Conservation (phyloP, 1,284 basidiomycete species). For the Ustilago xerochloae region DNA sequence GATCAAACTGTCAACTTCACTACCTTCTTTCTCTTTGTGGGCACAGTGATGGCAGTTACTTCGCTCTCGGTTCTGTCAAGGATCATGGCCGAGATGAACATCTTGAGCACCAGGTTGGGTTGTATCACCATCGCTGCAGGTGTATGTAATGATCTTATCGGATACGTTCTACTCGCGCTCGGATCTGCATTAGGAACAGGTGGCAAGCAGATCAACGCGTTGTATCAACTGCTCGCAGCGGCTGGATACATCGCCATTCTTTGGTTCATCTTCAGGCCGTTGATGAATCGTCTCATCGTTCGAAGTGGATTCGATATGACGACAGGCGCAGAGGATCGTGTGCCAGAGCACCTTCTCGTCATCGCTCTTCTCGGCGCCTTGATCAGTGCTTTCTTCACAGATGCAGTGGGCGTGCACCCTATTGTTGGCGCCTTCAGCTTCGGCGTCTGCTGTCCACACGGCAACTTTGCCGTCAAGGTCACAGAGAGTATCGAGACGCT, state of each 20-base stretch:
- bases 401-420: conserved; percentile 49
- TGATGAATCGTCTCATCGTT: conserved; percentile 40
- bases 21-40: conserved; percentile 59
- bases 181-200: conserved; percentile 41
- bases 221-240: conserved; percentile 51
- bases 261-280: conserved; percentile 45
- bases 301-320: conserved; percentile 45
- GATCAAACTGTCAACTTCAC: conserved; percentile 51
- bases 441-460: conserved; percentile 50
- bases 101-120: conserved; percentile 51
- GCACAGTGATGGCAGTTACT: conserved; percentile 59
- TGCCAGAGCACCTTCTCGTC: conserved; percentile 43
- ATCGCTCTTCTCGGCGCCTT: conserved; percentile 46
- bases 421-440: conserved; percentile 54
- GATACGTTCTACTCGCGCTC: conserved; percentile 52
- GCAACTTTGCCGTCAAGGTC: conserved; percentile 49
- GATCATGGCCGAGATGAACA: conserved; percentile 56
- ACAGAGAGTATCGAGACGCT: conserved; percentile 54
- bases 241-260: conserved; percentile 42
- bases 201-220: conserved; percentile 47
- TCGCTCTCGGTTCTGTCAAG: conserved; percentile 47
- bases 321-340: conserved; percentile 28
- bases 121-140: conserved; percentile 53
- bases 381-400: conserved; percentile 49
- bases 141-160: conserved; percentile 56